Conservation (phyloP, 1,284 basidiomycete species). For the Ganoderma sinense region DNA sequence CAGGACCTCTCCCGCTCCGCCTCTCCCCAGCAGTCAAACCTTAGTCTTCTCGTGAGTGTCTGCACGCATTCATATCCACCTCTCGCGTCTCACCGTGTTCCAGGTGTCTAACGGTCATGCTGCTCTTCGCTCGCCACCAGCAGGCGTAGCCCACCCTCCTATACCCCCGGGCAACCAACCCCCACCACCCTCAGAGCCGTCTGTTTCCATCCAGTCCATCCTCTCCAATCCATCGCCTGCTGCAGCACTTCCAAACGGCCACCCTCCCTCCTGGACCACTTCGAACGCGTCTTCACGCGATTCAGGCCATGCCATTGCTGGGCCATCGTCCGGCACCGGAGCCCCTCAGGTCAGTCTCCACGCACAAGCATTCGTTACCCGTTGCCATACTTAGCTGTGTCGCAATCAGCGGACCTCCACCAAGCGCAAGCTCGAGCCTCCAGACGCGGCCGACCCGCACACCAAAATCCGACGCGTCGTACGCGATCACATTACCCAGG, state of each 20-base stretch:
- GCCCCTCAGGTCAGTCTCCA: slow-evolving; percentile 23
- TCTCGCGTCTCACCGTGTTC: slow-evolving; percentile 36
- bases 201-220: slow-evolving; percentile 48
- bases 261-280: slow-evolving; percentile 35
- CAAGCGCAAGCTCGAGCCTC: slow-evolving; percentile 79
- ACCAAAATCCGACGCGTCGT: slow-evolving; percentile 83
- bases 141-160: slow-evolving; percentile 35
- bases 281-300: slow-evolving; percentile 29
- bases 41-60: slow-evolving; percentile 51
- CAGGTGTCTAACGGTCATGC: slow-evolving; percentile 38
- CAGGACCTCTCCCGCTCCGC: slow-evolving; percentile 46
- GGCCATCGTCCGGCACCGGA: slow-evolving; percentile 17
- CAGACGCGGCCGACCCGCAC: slow-evolving; percentile 73
- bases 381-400: slow-evolving; percentile 14
- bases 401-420: slow-evolving; percentile 46
- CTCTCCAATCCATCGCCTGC: slow-evolving; percentile 42
- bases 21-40: slow-evolving; percentile 46
- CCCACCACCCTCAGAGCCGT: slow-evolving; percentile 24
- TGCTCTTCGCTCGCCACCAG: slow-evolving; percentile 34
- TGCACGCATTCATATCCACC: slow-evolving; percentile 36
- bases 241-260: slow-evolving; percentile 38
- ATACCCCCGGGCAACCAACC: slow-evolving; percentile 37
- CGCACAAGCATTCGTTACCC: slow-evolving; percentile 3
- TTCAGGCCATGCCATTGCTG: slow-evolving; percentile 19
- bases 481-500: slow-evolving; percentile 78